phyloP scores from a whole-genome alignment of 257 asterid genomes.

The Solanum microdontum region DNA sequence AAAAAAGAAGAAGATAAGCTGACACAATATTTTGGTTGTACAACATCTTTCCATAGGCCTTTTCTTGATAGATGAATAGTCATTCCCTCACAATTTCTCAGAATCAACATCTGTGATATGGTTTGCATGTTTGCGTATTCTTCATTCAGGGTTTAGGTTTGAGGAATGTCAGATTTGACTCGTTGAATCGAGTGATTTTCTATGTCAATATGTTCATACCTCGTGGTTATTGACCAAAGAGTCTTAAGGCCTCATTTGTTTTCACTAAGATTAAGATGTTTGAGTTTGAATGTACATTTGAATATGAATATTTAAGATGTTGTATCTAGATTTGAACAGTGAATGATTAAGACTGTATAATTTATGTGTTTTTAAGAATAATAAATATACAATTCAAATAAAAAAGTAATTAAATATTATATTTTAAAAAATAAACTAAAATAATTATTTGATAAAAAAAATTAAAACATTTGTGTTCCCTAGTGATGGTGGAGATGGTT shows the following conservation, averaged over 20 bases:
- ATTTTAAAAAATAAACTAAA: neutral
- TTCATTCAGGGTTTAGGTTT: neutral
- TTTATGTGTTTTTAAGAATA: neutral
- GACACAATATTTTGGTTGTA: neutral
- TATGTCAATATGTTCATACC: neutral
- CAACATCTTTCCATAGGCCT: neutral
- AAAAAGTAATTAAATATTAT: neutral
- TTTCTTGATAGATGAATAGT: neutral
- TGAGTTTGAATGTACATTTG: neutral
- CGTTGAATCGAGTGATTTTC: neutral
- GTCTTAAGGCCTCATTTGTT: neutral
- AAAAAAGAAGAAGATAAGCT: neutral
- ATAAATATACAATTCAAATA: neutral
- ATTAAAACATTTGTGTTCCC: neutral
- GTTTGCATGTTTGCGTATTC: neutral
- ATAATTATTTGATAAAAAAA: neutral
- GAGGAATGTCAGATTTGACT: neutral
- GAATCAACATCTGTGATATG: neutral
- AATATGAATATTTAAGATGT: neutral
- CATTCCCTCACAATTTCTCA: neutral
- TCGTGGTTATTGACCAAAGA: neutral
- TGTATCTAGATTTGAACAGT: neutral
- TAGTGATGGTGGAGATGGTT: neutral
- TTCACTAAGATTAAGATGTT: neutral
- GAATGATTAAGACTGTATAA: neutral